Evolutionary conservation across 306 rosid species (phyloP), one percentile per base, ranked within the genome.

Genomic region (Fragaria vesca): DNA sequence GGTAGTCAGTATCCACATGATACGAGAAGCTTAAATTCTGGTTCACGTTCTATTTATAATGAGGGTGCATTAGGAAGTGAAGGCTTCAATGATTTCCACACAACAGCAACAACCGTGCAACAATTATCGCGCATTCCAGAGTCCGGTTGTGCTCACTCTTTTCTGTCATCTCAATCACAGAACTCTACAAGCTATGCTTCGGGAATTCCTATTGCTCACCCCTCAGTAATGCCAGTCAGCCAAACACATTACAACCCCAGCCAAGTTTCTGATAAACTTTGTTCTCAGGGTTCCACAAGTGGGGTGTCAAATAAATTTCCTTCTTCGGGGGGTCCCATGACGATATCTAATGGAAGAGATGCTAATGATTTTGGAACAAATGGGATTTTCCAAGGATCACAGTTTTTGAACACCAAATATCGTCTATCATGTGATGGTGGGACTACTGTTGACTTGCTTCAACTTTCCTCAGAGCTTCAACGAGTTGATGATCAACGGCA

Each of bases 61-160:
- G 81, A 81, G 63, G 66, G 74, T 15, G 69, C 88, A 34, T 66
- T 89, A 34, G 94, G 88, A 86, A 84, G 82, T 57, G 93, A 88
- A 79, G 90, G 83, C 63, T 92, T 85, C 81, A 83, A 84, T 78
- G 86, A 80, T 79, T 86, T 83, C 70, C 77, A 85, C 75, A 80
- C 88, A 46, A 80, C 88, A 46, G 63, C 89, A 66, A 78, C 94
- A 63, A 80, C 86, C 28, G 73, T 84, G 63, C 91, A 82, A 58
- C 92, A 85, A 70, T 67, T 90, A 43, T 85, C 90, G 21, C 88
- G 92, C 71, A 78, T 86, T 66, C 82, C 90, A 40, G 91, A 84
- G 85, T 79, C 98, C 40, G 87, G 92, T 73, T 82, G 89, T 90
- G 98, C 94, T 92, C 97, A 83, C 98, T 94, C 98, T 94, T 96